These are phyloP conservation scores for Cucumis cinereus DNA, from an alignment of 306 rosid genomes.

Conservation along the genomic window DNA sequence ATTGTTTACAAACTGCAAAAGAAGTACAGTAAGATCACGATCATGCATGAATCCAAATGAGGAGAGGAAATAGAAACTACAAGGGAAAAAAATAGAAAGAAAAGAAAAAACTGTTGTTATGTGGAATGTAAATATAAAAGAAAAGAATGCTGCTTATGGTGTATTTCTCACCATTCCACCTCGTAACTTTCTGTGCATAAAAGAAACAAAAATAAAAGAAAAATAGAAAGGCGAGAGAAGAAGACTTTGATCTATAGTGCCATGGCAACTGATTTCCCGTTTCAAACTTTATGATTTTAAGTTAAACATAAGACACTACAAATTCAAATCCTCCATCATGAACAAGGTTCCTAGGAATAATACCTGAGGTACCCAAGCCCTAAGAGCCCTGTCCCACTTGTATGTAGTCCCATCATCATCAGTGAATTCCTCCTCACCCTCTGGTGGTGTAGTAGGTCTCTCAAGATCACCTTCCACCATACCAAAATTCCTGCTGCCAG, in stretches of 20 bases:
- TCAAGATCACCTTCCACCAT: conserved; percentile 32
- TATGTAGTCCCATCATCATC: conserved; percentile 92
- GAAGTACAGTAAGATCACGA: neutral
- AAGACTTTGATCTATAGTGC: neutral
- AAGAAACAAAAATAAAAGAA: neutral
- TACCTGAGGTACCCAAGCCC: conserved; percentile 95
- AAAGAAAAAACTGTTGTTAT: too few species aligned
- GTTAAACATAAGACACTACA: neutral
- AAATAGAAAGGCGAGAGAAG: neutral
- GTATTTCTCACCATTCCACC: neutral
- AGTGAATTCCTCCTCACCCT: conserved; percentile 87
- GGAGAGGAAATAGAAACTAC: neutral
- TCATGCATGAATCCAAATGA: neutral
- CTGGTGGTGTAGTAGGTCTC: conserved; percentile 86
- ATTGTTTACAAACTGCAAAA: neutral
- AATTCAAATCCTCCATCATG: neutral
- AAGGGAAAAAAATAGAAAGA: neutral
- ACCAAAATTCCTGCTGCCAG: conserved; percentile 9
- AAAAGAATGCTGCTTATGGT: neutral
- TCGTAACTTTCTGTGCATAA: neutral
- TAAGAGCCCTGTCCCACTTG: conserved; percentile 66
- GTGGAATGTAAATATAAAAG: too few species aligned
- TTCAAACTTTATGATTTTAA: neutral
- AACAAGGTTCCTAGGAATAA: conserved; percentile 13
- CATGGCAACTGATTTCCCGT: neutral